These are phyloP conservation scores for Phaeophleospora eucalypticola DNA, from an alignment of 2,329 filamentous ascomycete genomes.

Conservation along the genomic window DNA sequence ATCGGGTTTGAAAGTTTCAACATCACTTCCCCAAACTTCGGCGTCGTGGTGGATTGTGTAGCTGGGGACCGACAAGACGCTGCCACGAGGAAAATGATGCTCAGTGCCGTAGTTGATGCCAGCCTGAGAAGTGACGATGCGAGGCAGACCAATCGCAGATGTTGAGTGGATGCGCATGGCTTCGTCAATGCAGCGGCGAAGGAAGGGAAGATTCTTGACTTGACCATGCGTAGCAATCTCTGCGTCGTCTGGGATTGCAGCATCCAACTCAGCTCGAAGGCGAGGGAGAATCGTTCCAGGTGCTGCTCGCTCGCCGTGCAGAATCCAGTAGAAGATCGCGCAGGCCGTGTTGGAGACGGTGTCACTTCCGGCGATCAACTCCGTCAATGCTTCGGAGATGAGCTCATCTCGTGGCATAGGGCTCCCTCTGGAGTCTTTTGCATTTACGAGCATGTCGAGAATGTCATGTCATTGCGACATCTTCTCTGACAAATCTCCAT, in stretches of 20 bases:
- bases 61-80: slow-evolving; percentile 34
- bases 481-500: slow-evolving; percentile 2
- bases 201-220: slow-evolving; percentile 28
- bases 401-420: slow-evolving; percentile 31
- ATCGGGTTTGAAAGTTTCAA: slow-evolving; percentile 33
- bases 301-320: slow-evolving; percentile 23
- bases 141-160: slow-evolving; percentile 22
- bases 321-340: slow-evolving; percentile 25
- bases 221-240: slow-evolving; percentile 20
- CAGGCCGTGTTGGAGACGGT: slow-evolving; percentile 33
- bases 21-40: slow-evolving; percentile 34
- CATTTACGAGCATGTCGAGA: slow-evolving; percentile 29
- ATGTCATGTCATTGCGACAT: slow-evolving; percentile 28
- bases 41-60: slow-evolving; percentile 35
- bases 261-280: slow-evolving; percentile 30
- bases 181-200: slow-evolving; percentile 32
- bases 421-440: slow-evolving; percentile 28
- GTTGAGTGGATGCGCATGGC: slow-evolving; percentile 33
- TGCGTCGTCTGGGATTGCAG: slow-evolving; percentile 17
- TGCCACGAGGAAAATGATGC: slow-evolving; percentile 27
- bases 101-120: slow-evolving; percentile 25
- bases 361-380: slow-evolving; percentile 36
- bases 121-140: slow-evolving; percentile 24
- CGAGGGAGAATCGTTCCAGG: slow-evolving; percentile 24
- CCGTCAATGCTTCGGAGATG: slow-evolving; percentile 32